A percentile compares a stretch with the other conserved stretches of the same genome.
Conservation (phyloP, 2,329 filamentous ascomycete genomes). For the Colletotrichum eremochloae region DNA sequence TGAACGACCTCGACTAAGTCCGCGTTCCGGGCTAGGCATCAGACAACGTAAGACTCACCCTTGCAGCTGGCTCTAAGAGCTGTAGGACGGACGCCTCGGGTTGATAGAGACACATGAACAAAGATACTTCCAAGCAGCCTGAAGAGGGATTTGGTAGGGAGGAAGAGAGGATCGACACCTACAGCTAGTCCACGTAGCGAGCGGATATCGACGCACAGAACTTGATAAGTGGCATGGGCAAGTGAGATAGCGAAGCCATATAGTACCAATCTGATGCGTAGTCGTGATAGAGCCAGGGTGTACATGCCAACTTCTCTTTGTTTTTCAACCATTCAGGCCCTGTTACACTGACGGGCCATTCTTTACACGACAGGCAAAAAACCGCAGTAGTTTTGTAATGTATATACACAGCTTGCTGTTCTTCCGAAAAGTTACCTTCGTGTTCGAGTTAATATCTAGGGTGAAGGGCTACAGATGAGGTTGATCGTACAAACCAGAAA, state of each 20-base stretch:
- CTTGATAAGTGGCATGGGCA: background rate
- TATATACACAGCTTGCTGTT: background rate
- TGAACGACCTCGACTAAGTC: conserved; percentile 7
- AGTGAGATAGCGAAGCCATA: too few relatives aligned
- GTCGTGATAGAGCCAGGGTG: background rate
- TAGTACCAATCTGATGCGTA: background rate
- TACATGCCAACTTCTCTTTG: background rate
- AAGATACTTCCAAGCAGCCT: background rate
- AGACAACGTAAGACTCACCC: background rate
- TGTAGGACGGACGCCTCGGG: background rate
- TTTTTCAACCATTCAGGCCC: background rate
- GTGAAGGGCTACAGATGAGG: background rate
- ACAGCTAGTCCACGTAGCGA: background rate
- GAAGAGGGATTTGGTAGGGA: background rate
- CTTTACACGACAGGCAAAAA: background rate
- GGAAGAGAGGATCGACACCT: background rate
- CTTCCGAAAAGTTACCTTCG: background rate
- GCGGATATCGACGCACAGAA: background rate
- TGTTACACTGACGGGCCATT: background rate
- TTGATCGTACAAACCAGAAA: background rate
- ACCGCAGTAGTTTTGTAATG: background rate
- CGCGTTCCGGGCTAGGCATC: background rate
- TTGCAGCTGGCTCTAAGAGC: conserved; percentile 4
- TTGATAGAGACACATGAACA: background rate
- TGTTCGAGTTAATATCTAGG: background rate